phyloP scores from a whole-genome alignment of 1,139 yeast genomes.

The Hansenula sp. region DNA sequence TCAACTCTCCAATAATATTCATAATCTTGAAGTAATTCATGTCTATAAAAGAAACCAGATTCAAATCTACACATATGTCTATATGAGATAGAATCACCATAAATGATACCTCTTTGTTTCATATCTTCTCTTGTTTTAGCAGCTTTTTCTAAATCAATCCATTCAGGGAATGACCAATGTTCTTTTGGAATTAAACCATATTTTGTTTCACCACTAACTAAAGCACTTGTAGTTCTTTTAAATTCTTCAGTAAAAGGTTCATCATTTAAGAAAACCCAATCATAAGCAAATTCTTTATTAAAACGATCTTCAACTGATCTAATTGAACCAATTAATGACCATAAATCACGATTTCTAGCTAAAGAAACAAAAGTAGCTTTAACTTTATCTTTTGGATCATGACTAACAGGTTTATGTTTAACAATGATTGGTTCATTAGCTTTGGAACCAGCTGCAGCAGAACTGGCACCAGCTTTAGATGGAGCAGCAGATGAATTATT shows the following conservation, averaged over 20 bases:
- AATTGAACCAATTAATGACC: slow-evolving; percentile 53
- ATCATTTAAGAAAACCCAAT: slow-evolving; percentile 68
- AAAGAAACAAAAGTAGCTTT: slow-evolving; percentile 70
- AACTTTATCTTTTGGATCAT: slow-evolving; percentile 25
- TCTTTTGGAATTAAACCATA: slow-evolving; percentile 43
- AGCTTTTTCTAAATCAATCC: slow-evolving; percentile 54
- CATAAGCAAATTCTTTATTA: slow-evolving; percentile 57
- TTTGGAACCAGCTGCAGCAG: slow-evolving; percentile 1
- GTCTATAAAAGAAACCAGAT: slow-evolving; percentile 83
- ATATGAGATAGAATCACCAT: slow-evolving; percentile 59
- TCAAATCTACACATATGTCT: slow-evolving; percentile 89
- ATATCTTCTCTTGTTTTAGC: slow-evolving; percentile 42
- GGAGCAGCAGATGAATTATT: neutral
- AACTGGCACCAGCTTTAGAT: neutral
- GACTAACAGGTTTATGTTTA: no score
- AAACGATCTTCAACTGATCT: slow-evolving; percentile 67
- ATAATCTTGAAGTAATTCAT: slow-evolving; percentile 63
- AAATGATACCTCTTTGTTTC: slow-evolving; percentile 42
- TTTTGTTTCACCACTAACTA: slow-evolving; percentile 42
- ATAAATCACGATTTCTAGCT: slow-evolving; percentile 65
- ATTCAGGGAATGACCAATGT: slow-evolving; percentile 51
- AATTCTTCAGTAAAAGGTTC: slow-evolving; percentile 44
- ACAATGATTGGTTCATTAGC: no score
- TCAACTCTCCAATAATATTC: slow-evolving; percentile 93
- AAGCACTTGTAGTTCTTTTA: slow-evolving; percentile 32